phyloP scores from a whole-genome alignment of 2,329 filamentous ascomycete species.

The Scedosporium minutisporum region DNA sequence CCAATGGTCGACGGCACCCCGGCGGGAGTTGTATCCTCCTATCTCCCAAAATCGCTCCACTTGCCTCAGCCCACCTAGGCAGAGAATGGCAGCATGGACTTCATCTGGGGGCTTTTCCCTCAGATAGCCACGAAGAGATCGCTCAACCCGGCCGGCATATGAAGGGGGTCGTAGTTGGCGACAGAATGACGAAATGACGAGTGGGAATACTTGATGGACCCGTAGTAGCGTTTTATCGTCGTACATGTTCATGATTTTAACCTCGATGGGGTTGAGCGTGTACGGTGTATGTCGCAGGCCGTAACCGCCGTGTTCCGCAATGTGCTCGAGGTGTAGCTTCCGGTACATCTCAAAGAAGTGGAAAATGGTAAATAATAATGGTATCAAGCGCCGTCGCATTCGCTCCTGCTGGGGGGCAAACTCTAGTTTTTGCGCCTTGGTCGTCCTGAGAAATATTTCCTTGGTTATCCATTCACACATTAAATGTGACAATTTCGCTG shows the following conservation, averaged over 20 bases:
- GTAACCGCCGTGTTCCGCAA: constrained; percentile 40
- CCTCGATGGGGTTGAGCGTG: constrained; percentile 53
- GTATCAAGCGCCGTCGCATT: constrained; percentile 55
- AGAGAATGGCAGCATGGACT: constrained; percentile 50
- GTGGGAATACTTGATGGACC: constrained; percentile 55
- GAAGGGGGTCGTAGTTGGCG: constrained; percentile 53
- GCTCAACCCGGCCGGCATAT: constrained; percentile 53
- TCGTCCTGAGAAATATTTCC: constrained; percentile 52
- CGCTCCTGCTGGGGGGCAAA: constrained; percentile 53
- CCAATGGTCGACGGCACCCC: constrained; percentile 51
- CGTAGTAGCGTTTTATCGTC: constrained; percentile 52
- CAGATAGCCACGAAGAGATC: constrained; percentile 53
- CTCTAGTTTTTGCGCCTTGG: constrained; percentile 42
- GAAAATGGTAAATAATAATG: constrained; percentile 54
- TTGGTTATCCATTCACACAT: constrained; percentile 58
- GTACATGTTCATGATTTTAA: constrained; percentile 53
- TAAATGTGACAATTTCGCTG: constrained; percentile 49
- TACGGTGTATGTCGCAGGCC: constrained; percentile 44
- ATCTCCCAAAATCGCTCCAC: constrained; percentile 57
- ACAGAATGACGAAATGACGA: constrained; percentile 56
- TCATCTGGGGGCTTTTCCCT: constrained; percentile 54
- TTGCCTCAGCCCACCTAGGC: constrained; percentile 51
- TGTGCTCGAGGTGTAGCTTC: constrained; percentile 46
- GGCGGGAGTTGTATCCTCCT: constrained; percentile 53
- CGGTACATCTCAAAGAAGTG: constrained; percentile 60